Conservation (phyloP, 495 filamentous ascomycete genomes). For the Evernia prunastri region DNA sequence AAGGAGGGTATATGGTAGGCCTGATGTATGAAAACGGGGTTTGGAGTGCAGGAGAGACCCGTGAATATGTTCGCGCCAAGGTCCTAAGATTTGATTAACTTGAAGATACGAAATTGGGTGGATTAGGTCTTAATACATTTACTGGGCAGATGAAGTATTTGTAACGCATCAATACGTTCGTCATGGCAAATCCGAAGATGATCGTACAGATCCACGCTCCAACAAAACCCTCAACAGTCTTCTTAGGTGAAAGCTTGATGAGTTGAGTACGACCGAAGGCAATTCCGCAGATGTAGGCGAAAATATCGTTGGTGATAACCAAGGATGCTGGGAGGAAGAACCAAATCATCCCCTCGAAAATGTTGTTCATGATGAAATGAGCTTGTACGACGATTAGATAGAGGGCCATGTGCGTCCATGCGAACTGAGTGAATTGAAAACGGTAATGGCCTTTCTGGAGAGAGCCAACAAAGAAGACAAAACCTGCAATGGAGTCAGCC, state of each 20-base stretch:
- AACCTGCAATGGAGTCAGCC: conserved; percentile 51
- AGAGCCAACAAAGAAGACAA: conserved; percentile 97
- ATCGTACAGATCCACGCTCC: conserved; percentile 96
- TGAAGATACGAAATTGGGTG: neutral
- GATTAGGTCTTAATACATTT: conserved; percentile 47
- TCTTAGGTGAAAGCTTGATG: conserved; percentile 98
- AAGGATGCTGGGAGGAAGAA: conserved; percentile 95
- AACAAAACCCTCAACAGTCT: conserved; percentile 97
- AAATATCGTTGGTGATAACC: conserved; percentile 98
- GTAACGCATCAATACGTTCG: conserved; percentile 81
- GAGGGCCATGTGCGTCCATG: conserved; percentile 98
- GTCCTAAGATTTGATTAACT: conserved; percentile 43
- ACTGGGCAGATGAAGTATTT: conserved; percentile 99
- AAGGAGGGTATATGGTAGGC: conserved; percentile 73
- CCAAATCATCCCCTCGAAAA: conserved; percentile 99
- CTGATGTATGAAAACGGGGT: conserved; percentile 81
- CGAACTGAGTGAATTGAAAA: conserved; percentile 99
- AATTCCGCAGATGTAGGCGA: conserved; percentile 96
- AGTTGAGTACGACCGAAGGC: conserved; percentile 93
- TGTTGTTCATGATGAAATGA: conserved; percentile 99
- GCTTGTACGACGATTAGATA: conserved; percentile 97
- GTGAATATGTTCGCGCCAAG: conserved; percentile 88
- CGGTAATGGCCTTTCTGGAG: conserved; percentile 91
- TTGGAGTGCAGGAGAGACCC: conserved; percentile 86
- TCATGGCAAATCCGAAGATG: conserved; percentile 74